Percentiles rank a stretch among this genome's conserved stretches.
Conservation (phyloP, 371 early-diverging fungal genomes). For the Syncephalastrum monosporum region DNA sequence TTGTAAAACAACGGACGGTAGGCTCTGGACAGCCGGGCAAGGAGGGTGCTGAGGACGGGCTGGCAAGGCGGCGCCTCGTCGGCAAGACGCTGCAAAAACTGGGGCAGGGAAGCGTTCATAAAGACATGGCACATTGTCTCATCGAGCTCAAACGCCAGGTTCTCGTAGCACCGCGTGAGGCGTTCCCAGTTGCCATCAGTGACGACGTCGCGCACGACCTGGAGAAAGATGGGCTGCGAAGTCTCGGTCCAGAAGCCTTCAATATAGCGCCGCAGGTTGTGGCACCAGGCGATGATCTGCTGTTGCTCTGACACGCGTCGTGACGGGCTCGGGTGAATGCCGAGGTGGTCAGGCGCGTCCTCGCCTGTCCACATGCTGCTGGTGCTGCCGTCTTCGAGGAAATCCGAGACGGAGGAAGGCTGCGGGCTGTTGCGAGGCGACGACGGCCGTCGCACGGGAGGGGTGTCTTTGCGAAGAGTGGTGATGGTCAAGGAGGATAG, state of each 20-base stretch:
- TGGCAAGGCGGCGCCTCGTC: constrained; percentile 26
- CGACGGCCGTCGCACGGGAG: constrained; percentile 3
- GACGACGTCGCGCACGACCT: constrained; percentile 26
- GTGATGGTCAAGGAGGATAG: constrained; percentile 25
- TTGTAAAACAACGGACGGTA: constrained; percentile 51
- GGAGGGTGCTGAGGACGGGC: constrained; percentile 35
- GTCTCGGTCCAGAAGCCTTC: constrained; percentile 45
- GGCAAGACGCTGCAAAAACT: constrained; percentile 26
- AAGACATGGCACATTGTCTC: constrained; percentile 27
- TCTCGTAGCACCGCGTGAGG: constrained; percentile 23
- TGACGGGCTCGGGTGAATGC: not conserved
- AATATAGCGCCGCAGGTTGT: constrained; percentile 23
- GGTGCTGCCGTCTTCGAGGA: not conserved
- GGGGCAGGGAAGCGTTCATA: constrained; percentile 32
- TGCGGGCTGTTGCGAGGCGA: constrained; percentile 28
- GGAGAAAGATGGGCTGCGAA: constrained; percentile 28
- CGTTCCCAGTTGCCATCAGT: constrained; percentile 27
- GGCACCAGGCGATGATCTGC: not conserved
- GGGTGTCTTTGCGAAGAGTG: constrained; percentile 9
- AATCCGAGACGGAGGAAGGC: constrained; percentile 11
- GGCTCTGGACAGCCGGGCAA: constrained; percentile 38
- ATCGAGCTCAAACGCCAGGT: constrained; percentile 31
- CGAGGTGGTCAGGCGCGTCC: constrained; percentile 2
- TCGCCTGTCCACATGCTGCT: constrained; percentile 3
- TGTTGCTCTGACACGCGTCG: not conserved